Evolutionary conservation across 2,329 filamentous ascomycete genomes (phyloP).

Genomic region (Colletotrichum trifolii): DNA sequence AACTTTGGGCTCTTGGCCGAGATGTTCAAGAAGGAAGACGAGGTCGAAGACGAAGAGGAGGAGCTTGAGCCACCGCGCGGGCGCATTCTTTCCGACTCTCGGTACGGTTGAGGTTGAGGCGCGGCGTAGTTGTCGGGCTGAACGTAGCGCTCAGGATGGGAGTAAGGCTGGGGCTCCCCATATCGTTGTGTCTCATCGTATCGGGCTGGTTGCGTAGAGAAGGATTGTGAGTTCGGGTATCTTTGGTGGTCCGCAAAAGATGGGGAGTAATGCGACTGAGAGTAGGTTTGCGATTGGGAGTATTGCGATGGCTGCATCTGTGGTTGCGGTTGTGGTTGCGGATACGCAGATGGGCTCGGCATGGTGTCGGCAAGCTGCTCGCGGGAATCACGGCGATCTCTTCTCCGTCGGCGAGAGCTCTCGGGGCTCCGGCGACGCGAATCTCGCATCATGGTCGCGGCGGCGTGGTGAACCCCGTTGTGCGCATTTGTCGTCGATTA

Average conservation of each 20-base stretch:
- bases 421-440: constrained; percentile 67
- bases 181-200: constrained; percentile 29
- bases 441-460: constrained; percentile 63
- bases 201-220: constrained; percentile 16
- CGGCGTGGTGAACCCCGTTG: constrained; percentile 23
- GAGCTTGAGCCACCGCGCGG: constrained; percentile 48
- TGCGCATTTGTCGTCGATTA: constrained; percentile 32
- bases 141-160: constrained; percentile 26
- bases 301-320: constrained; percentile 39
- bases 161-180: constrained; percentile 25
- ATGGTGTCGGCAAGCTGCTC: constrained; percentile 32
- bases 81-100: constrained; percentile 35
- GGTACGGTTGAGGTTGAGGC: constrained; percentile 22
- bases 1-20: constrained; percentile 64
- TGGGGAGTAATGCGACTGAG: constrained; percentile 18
- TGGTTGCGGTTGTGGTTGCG: constrained; percentile 14
- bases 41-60: constrained; percentile 62
- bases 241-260: background rate
- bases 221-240: constrained; percentile 34
- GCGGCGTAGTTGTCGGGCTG: constrained; percentile 31
- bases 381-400: constrained; percentile 34
- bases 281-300: constrained; percentile 35
- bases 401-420: constrained; percentile 61
- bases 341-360: constrained; percentile 22
- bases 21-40: constrained; percentile 73